Base-by-base conservation (phyloP, 768 basidiomycete genomes). In the Fomitopsis serialis region DNA sequence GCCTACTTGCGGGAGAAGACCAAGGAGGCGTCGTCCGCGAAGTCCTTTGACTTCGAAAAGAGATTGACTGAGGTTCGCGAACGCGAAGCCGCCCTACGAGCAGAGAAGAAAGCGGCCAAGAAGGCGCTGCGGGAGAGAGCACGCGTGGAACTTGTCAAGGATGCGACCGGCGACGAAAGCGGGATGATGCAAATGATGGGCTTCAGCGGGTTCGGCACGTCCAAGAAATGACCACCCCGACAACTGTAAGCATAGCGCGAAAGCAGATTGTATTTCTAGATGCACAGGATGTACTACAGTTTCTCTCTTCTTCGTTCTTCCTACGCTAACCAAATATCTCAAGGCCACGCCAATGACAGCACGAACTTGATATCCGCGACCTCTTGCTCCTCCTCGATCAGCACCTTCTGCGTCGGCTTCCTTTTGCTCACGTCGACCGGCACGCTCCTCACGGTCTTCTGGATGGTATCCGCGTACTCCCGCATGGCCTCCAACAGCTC, bases 31-130 rank as follows among this genome's bases (percentile, higher is more conserved):
- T 83, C 92, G 0, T 75, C 79, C 24, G 87, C 91, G 0, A 97
- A 97, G 66, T 81, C 85, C n/a, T 99, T 82, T 64, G 96, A 99
- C 71, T 99, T 99, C 71, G 87, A 94, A 63, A 74, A 88, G 63
- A 89, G 97, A 24, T 71, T 98, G 12, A 82, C 84, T 29, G 89
- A 93, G 61, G 82, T 98, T 48, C 84, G 82, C 59, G 82, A 79
- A 25, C 85, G 81, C 59, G 92, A 95, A 67, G 72, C 75, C 10
- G 74, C 79, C 0, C 69, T 79, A 23, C 81, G 89, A 12, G 81
- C 82, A 29, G 78, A 85, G 68, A 87, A 85, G 70, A 94, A 90
- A 61, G 79, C 84, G 9, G 80, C 85, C 57, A 89, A 87, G 68
- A 89, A 88, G 64, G 89, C 84, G 11, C 82, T 82, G 65, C 88